Evolutionary conservation across 2,329 filamentous ascomycete species (phyloP), one percentile per base, ranked within the genome.

Genomic region (Fusarium zealandicum): DNA sequence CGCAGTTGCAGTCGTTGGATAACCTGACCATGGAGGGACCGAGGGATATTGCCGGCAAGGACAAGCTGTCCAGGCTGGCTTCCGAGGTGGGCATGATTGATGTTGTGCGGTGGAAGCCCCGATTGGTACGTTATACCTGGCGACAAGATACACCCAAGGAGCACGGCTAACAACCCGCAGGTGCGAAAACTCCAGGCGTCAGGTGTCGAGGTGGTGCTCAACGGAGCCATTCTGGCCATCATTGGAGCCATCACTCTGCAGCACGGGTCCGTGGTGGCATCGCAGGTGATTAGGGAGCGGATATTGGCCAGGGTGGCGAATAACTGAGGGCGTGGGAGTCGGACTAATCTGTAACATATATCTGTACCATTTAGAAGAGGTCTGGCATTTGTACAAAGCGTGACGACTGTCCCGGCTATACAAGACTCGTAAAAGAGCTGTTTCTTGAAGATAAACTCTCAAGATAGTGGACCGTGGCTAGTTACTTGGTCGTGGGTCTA

Each of bases 241-340:
- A 78, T 98, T 37, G 95, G 95, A 17, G 95, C 95, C 10, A 75
- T 99, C 46, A 88, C 92, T n/a, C 78, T 99, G 69, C 92, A 97
- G 73, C 87, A 90, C 64, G 95, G 95, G 39, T 90, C 89, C 31
- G 86, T 88, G 37, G 83, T 90, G 49, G 92, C 93, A 52, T 88
- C 87, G 61, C 82, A 84, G 72, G 76, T 96, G 46, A 86, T 90
- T 39, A 85, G 86, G 70, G 90, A 96, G 65, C 86, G 87, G 73
- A 88, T 96, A 72, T 75, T 96, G 68, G 57, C 70, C 20, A 68
- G 68, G 45, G 49, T 75, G 52, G 52, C 61, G 13, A 63, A 66
- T 43, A 56, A 57, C 14, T 63, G 47, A 55, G 47, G 20, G 43
- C 43, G 43, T 51, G 39, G 43, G 38, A 51, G 54, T 33, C 20